Conservation (phyloP, 495 filamentous ascomycete species). For the Gamarada debralockiae region DNA sequence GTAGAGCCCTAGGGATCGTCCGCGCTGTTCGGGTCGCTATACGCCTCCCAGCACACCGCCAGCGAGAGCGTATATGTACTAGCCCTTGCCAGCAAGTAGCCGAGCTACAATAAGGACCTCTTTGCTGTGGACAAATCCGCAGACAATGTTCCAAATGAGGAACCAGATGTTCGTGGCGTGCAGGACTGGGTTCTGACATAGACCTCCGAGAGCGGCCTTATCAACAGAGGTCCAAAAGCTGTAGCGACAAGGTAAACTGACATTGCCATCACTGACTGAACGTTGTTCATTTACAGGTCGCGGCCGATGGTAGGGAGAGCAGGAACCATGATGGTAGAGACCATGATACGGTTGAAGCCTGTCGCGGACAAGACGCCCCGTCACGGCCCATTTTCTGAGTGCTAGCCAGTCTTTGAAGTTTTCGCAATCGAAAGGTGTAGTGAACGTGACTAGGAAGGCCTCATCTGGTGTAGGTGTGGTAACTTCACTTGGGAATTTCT, state of each 20-base stretch:
- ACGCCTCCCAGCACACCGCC: slow-evolving; percentile 74
- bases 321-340: slow-evolving; percentile 70
- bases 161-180: slow-evolving; percentile 49
- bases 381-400: no score
- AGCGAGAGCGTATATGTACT: slow-evolving; percentile 31
- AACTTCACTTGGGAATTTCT: no score
- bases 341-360: no score
- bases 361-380: no score
- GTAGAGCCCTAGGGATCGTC: slow-evolving; percentile 77
- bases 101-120: slow-evolving; percentile 51
- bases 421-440: no score
- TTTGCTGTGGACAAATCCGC: slow-evolving; percentile 47
- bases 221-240: slow-evolving; percentile 56
- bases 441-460: no score
- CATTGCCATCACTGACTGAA: slow-evolving; percentile 48
- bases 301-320: slow-evolving; percentile 47
- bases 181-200: slow-evolving; percentile 50
- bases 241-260: slow-evolving; percentile 63
- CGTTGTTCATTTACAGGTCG: slow-evolving; percentile 52
- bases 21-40: slow-evolving; percentile 73
- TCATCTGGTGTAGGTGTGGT: no score
- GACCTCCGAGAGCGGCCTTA: slow-evolving; percentile 54
- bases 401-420: no score
- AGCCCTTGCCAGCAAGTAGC: slow-evolving; percentile 54
- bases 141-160: slow-evolving; percentile 52